Conservation (phyloP, 2,329 filamentous ascomycete species). For the Lecanicillium sp. region DNA sequence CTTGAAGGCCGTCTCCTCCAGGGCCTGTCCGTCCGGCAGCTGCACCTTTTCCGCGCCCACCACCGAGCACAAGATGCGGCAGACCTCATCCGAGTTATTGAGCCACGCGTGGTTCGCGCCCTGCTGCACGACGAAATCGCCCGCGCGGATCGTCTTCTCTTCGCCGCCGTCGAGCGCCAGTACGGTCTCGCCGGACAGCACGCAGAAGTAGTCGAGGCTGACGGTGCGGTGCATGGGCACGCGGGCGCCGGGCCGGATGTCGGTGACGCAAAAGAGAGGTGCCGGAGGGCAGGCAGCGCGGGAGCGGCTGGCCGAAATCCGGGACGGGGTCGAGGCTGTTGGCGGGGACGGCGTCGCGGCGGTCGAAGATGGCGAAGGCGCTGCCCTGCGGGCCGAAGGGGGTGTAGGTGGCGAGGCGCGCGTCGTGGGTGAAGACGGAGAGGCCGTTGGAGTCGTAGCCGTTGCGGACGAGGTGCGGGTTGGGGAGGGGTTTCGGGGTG, state of each 20-base stretch:
- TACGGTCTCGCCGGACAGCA: constrained; percentile 35
- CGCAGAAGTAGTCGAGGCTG: constrained; percentile 34
- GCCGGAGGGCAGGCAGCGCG: constrained; percentile 30
- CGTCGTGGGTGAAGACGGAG: constrained; percentile 28
- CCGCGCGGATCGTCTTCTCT: constrained; percentile 29
- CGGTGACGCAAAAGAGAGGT: constrained; percentile 28
- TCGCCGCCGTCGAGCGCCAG: constrained; percentile 36
- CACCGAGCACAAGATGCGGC: constrained; percentile 34
- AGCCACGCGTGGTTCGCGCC: constrained; percentile 40
- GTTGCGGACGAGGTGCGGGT: constrained; percentile 27
- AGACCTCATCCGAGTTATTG: constrained; percentile 32
- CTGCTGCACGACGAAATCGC: constrained; percentile 36
- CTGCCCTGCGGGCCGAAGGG: constrained; percentile 27
- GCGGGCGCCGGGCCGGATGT: constrained; percentile 24
- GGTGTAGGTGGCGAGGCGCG: constrained; percentile 20
- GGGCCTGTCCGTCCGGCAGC: constrained; percentile 28
- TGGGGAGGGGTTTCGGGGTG: constrained; percentile 6
- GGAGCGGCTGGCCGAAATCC: constrained; percentile 20
- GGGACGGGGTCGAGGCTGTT: constrained; percentile 21
- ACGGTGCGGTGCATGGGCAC: constrained; percentile 37
- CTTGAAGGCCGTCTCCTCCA: constrained; percentile 29
- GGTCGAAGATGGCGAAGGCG: constrained; percentile 28
- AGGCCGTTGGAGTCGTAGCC: constrained; percentile 24
- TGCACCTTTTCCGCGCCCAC: constrained; percentile 34
- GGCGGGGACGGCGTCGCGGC: constrained; percentile 24